Conservation (phyloP, 768 basidiomycete genomes). For the Pisolithus albus region DNA sequence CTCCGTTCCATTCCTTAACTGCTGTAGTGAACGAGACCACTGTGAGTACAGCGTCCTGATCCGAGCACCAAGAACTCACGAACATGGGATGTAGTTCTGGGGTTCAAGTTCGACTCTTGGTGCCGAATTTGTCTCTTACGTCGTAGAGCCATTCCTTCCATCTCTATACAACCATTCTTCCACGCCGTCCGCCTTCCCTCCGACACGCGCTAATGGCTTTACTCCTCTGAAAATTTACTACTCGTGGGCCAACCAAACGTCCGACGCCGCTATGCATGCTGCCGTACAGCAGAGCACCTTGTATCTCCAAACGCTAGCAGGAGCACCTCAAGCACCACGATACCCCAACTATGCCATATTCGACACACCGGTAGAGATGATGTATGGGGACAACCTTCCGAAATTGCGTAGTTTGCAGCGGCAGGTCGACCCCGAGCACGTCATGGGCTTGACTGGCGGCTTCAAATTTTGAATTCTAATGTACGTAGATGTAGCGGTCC, state of each 20-base stretch:
- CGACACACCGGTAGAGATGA: constrained; percentile 37
- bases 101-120: not conserved
- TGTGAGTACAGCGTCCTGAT: constrained; percentile 10
- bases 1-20: constrained; percentile 11
- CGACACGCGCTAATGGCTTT: constrained; percentile 28
- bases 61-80: not conserved
- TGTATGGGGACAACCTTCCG: constrained; percentile 22
- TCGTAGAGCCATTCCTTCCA: constrained; percentile 43
- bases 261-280: constrained; percentile 29
- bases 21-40: constrained; percentile 10
- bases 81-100: no score
- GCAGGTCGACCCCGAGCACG: constrained; percentile 43
- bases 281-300: constrained; percentile 32
- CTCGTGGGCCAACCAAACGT: constrained; percentile 33
- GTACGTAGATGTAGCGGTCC: no score
- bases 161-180: not conserved
- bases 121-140: constrained; percentile 8
- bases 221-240: constrained; percentile 41
- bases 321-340: constrained; percentile 28
- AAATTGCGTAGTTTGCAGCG: constrained; percentile 34
- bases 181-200: constrained; percentile 34
- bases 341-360: constrained; percentile 54
- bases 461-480: constrained; percentile 38
- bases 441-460: constrained; percentile 59
- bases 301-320: constrained; percentile 21